Base-by-base conservation (phyloP, 148 eudicot species). In the Cornus florida region DNA sequence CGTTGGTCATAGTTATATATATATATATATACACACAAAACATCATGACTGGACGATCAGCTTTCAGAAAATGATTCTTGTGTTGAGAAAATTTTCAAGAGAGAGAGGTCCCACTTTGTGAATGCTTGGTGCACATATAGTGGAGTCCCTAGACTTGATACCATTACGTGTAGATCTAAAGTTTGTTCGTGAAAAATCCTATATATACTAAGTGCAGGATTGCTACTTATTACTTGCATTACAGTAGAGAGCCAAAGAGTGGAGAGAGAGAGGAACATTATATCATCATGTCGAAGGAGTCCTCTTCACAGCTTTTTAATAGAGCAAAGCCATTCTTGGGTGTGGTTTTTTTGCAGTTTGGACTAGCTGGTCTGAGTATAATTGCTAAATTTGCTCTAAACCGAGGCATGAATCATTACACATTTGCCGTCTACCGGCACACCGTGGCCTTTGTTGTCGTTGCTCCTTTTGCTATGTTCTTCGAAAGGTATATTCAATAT, bases 401-500 rank as follows among this genome's bases (percentile, higher is more conserved):
- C 83, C 33, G 85, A 33, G 99, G 99, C 31, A 89, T 91, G 87
- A 95, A 85, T 78, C 91, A 85, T 79, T 95, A 87, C 82, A 71
- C 89, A 0, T 85, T 88, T 53, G 81, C 87, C 32, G 92, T 92
- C 38, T 95, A 95, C 53, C 86, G 97, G 48, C 93, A 93, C 33
- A 74, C 69, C 11, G 77, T 89, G 33, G 99, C 99, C 39, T 79
- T 90, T 50, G 8, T 89, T 43, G 69, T 87, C 60, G 81, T 93
- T 70, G 88, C 90, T 64, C 97, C 99, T 11, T 90, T 93, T 69
- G 99, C 97, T 69, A 28, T 90, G 1, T 10, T 88, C 71, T 81
- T 89, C 0, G 94, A 88, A 77, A 85, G 86, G 86, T 85, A 14
- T 33, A 10, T 39, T 28, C 28, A 28, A 22, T 39, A 28, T 28